These are phyloP conservation scores for Lizonia empirigonia DNA, from an alignment of 2,329 filamentous ascomycete genomes.

Conservation along the genomic window DNA sequence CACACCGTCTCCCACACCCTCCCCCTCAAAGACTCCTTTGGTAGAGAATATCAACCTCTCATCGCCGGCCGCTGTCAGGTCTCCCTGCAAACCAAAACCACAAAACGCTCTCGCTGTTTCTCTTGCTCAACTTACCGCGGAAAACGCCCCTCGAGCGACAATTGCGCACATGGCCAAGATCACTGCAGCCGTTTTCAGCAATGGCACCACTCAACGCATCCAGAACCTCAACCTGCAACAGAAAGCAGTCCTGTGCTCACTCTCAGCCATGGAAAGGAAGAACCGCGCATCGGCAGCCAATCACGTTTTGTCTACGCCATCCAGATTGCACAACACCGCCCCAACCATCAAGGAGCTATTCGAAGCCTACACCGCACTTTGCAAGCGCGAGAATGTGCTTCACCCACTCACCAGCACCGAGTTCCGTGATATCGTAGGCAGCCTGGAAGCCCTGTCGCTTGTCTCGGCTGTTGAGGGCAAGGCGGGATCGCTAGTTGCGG, in stretches of 20 bases:
- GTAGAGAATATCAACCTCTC: constrained; percentile 81
- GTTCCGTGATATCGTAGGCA: constrained; percentile 90
- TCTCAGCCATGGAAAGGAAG: constrained; percentile 84
- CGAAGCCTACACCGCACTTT: constrained; percentile 80
- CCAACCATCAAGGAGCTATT: constrained; percentile 86
- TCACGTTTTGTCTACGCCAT: constrained; percentile 47
- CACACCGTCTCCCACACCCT: constrained; percentile 55
- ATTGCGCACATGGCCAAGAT: constrained; percentile 92
- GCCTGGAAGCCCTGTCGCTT: constrained; percentile 84
- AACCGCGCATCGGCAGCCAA: constrained; percentile 56
- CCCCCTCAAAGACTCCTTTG: constrained; percentile 76
- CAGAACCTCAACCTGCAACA: constrained; percentile 92
- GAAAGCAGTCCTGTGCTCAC: constrained; percentile 88
- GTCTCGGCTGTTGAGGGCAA: constrained; percentile 74
- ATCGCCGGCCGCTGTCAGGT: constrained; percentile 49
- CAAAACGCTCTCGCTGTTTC: constrained; percentile 48
- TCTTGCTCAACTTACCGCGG: constrained; percentile 67
- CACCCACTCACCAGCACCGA: constrained; percentile 90
- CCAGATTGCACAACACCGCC: constrained; percentile 59
- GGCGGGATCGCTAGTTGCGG: constrained; percentile 66
- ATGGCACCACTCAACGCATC: constrained; percentile 83
- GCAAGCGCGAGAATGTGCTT: constrained; percentile 84
- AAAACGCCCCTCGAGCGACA: constrained; percentile 84
- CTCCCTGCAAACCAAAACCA: constrained; percentile 48
- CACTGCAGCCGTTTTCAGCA: constrained; percentile 86